These are phyloP conservation scores for Saururus chinensis DNA, from an alignment of 164 flowering plant species.

Conservation along the genomic window DNA sequence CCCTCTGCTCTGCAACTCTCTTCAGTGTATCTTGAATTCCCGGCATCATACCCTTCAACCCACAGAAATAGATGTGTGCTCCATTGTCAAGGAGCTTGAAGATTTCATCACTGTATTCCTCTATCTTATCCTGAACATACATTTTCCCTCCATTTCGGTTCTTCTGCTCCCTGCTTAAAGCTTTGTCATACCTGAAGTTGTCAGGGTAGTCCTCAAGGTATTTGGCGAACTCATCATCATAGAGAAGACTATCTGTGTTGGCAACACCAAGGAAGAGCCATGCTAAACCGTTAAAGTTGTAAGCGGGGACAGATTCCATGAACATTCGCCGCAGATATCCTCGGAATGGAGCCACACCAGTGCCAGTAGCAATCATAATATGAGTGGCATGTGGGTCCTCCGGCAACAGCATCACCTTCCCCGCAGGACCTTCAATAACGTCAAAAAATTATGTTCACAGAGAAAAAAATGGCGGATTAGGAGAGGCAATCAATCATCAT, in stretches of 20 bases:
- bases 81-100: constrained; percentile 82
- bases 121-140: constrained; percentile 98
- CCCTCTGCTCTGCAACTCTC: constrained; percentile 80
- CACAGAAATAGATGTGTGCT: constrained; percentile 96
- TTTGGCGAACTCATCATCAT: constrained; percentile 72
- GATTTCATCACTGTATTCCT: constrained; percentile 90
- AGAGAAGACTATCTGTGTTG: constrained; percentile 87
- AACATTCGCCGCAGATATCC: constrained; percentile 98
- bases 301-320: constrained; percentile 79
- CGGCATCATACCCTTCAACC: constrained; percentile 99
- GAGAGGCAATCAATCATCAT: not conserved
- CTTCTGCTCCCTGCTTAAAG: constrained; percentile 86
- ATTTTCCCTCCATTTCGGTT: constrained; percentile 92
- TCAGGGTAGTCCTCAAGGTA: constrained; percentile 75
- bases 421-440: constrained; percentile 64
- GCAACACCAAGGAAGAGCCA: constrained; percentile 99
- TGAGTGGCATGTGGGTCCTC: constrained; percentile 94
- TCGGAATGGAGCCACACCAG: constrained; percentile 91
- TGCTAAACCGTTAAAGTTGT: constrained; percentile 80
- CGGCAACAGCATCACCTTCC: constrained; percentile 88
- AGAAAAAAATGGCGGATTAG: not conserved
- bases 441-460: not conserved
- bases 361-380: constrained; percentile 97
- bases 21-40: constrained; percentile 93
- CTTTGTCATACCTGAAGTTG: constrained; percentile 68